Evolutionary conservation across 2,329 filamentous ascomycete species (phyloP).

Genomic region (Fusarium falciforme): DNA sequence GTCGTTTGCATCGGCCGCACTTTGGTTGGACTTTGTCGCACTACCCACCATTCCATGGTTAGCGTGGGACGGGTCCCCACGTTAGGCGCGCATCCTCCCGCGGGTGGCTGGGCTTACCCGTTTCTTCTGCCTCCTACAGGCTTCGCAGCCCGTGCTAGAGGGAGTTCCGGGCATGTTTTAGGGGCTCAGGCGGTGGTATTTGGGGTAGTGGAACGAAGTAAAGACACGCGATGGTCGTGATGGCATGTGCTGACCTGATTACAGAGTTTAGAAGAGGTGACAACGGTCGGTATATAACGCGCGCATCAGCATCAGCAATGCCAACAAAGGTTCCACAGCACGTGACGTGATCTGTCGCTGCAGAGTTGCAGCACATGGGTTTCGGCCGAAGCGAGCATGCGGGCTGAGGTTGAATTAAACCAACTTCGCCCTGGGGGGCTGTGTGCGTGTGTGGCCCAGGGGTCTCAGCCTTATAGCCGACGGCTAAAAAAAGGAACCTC

Average conservation of each 20-base stretch:
- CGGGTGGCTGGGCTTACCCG: constrained; percentile 3
- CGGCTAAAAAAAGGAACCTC: background rate
- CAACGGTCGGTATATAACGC: background rate
- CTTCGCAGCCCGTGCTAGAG: constrained; percentile 27
- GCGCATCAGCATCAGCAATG: background rate
- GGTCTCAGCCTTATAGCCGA: background rate
- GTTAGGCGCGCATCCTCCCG: background rate
- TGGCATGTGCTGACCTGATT: background rate
- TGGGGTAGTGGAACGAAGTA: background rate
- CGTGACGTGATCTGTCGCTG: background rate
- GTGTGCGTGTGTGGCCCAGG: background rate
- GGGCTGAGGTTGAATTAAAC: background rate
- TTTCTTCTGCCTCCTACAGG: constrained; percentile 35
- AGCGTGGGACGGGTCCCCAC: background rate
- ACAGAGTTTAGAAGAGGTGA: background rate
- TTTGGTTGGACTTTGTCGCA: constrained; percentile 28
- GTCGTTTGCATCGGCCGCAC: constrained; percentile 35
- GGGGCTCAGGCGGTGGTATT: background rate
- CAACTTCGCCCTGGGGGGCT: background rate
- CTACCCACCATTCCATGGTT: background rate
- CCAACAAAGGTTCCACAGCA: background rate
- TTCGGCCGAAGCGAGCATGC: background rate
- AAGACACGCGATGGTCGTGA: background rate
- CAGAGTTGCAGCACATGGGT: background rate
- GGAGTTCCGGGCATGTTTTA: constrained; percentile 28